These are phyloP conservation scores for Mercurialis annua DNA, from an alignment of 345 rosid species.

Conservation along the genomic window DNA sequence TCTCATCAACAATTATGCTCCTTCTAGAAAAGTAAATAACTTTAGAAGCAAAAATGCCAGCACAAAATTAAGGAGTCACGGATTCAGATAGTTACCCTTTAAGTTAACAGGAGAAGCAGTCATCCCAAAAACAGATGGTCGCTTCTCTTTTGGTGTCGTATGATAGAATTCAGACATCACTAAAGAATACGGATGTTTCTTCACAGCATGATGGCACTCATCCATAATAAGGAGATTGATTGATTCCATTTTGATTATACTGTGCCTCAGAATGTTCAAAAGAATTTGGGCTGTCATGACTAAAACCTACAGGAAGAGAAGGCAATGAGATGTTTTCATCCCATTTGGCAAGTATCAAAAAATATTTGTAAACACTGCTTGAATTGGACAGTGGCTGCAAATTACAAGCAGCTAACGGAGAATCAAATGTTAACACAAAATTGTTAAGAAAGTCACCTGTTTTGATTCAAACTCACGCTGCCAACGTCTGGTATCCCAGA, in stretches of 20 bases:
- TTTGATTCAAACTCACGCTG: conserved; percentile 89
- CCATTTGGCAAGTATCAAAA: neutral
- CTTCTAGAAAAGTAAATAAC: neutral
- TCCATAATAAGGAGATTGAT: conserved; percentile 89
- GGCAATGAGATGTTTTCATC: conserved; percentile 2
- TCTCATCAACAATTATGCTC: conserved; percentile 1
- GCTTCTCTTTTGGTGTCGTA: conserved; percentile 76
- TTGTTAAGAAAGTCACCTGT: conserved; percentile 53
- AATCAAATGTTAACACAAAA: neutral
- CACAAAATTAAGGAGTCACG: conserved; percentile 8
- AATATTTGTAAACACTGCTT: neutral
- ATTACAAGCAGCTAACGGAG: neutral
- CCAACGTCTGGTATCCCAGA: conserved; percentile 92
- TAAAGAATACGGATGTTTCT: conserved; percentile 95
- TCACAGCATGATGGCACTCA: conserved; percentile 99
- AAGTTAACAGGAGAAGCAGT: conserved; percentile 98
- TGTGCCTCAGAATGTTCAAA: conserved; percentile 91
- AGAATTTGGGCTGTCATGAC: conserved; percentile 99
- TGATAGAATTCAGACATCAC: conserved; percentile 99
- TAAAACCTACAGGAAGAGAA: conserved; percentile 50
- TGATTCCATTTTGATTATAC: conserved; percentile 87
- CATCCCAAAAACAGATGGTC: conserved; percentile 97
- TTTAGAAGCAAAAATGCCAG: conserved; percentile 4
- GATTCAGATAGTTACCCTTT: conserved; percentile 58
- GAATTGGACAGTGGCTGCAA: neutral